Base-by-base conservation (phyloP, 1,284 basidiomycete species). In the Tilletia setariae region DNA sequence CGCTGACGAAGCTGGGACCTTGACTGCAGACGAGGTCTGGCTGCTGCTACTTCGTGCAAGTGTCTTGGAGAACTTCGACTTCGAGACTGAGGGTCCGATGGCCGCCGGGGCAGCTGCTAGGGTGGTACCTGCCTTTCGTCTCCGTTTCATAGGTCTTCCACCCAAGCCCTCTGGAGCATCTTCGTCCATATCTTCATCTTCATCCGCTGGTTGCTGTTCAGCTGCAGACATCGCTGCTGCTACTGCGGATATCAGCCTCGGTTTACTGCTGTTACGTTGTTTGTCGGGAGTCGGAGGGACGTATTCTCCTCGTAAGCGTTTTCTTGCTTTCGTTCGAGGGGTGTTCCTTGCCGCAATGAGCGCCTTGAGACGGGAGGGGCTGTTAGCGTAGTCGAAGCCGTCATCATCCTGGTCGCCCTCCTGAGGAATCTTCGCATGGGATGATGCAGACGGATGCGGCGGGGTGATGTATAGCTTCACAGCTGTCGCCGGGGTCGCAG, bases 151-250 rank as follows among this genome's bases (percentile, higher is more conserved):
- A 2, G 56, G 56, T 16, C 56, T 25, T 13, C 56, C 51, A 7
- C 46, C 51, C 51, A 61, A n/a, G 13, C 56, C 56, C 28, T 61
- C 56, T 19, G 56, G 56, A 13, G 56, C 56, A n/a, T 61, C 56
- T 32, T 61, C 56, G 32, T 61, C 56, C 9, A 11, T 30, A 15
- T 61, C 56, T 32, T 61, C 56, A 13, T 56, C 21, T 16, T 56
- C 51, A 15, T 56, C 51, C 7, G 6, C 51, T 16, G 6, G 13
- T 6, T 56, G 15, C 6, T 61, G 28, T 32, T 61, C 56, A n/a
- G 32, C 56, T 2, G 51, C 28, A 7, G 15, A 2, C 25, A 23
- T 56, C 7, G n/a, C 7, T 23, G 25, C 28, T 40, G 6, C 35
- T 40, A 11, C 35, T 40, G 35, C 35, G 35, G 35, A 40, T 6